Evolutionary conservation across 2,329 filamentous ascomycete species (phyloP), one percentile per base, ranked within the genome.

Genomic region (Ophiostoma piceae): DNA sequence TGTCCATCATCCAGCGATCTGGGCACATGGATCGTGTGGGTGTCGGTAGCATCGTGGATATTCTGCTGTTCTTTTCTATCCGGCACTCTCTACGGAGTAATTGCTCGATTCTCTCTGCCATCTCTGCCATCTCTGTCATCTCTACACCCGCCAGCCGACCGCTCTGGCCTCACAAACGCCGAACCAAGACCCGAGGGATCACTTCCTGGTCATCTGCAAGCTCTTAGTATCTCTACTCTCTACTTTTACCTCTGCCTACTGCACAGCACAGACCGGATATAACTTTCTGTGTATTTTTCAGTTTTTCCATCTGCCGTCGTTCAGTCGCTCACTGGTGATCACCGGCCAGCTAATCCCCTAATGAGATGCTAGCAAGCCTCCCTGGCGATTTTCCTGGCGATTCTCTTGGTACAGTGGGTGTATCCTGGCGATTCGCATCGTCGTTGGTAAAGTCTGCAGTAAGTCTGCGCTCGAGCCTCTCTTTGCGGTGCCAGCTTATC

Each of bases 321-420:
- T 57, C 51, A 57, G n/a, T 57, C 51, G 51, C 51, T 57, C 51
- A 29, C n/a, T 57, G 51, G 51, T 26, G 51, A 57, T 57, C 51
- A 57, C 51, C n/a, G 26, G 8, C 2, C 7, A 35, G 35, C 35
- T 35, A 35, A 8, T 35, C 35, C 35, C 35, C 12, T 29, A n/a
- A 47, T n/a, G 19, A 19, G 41, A 47, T 47, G 19, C 43, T 47
- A 47, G 19, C 14, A 47, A n/a, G 43, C 43, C 43, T 47, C 43
- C 43, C 43, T 7, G 43, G 39, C 11, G 39, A 41, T 19, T 35
- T 35, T 5, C 47, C 47, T 51, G 47, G 19, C 19, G 47, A 51
- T 51, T 51, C 19, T 35, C 35, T 35, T 35, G 35, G 35, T 35
- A n/a, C n/a, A n/a, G n/a, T n/a, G n/a, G n/a, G n/a, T n/a, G n/a